phyloP scores from a whole-genome alignment of 768 basidiomycete species.

The Dioszegia hungarica region DNA sequence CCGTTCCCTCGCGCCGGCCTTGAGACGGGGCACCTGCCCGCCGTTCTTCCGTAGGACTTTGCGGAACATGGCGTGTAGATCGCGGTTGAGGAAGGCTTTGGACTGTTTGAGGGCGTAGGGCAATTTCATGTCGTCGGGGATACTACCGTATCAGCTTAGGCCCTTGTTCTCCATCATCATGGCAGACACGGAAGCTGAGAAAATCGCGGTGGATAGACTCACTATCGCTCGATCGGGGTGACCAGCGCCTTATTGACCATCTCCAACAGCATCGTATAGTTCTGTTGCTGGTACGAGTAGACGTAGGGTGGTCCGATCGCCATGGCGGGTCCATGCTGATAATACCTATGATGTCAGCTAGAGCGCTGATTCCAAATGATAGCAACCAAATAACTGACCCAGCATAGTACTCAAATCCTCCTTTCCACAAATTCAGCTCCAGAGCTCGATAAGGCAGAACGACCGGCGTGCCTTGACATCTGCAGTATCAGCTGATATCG shows the following conservation, averaged over 20 bases:
- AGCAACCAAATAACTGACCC: slow-evolving; percentile 33
- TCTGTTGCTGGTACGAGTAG: slow-evolving; percentile 34
- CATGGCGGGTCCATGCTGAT: slow-evolving; percentile 46
- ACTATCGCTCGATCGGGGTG: slow-evolving; percentile 42
- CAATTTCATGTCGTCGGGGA: slow-evolving; percentile 41
- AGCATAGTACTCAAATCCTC: slow-evolving; percentile 36
- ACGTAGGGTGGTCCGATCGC: slow-evolving; percentile 44
- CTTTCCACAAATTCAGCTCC: slow-evolving; percentile 10
- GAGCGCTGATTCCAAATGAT: not conserved
- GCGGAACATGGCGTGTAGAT: slow-evolving; percentile 26
- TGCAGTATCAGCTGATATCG: slow-evolving; percentile 3
- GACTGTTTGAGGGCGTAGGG: slow-evolving; percentile 17
- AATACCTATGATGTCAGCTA: slow-evolving; percentile 1
- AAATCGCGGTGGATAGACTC: slow-evolving; percentile 12
- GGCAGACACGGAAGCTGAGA: too few species aligned
- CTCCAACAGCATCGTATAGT: slow-evolving; percentile 31
- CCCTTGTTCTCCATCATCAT: not conserved
- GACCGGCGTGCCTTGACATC: slow-evolving; percentile 46
- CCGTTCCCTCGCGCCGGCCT: slow-evolving; percentile 21
- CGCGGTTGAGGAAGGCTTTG: slow-evolving; percentile 21
- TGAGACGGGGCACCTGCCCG: slow-evolving; percentile 22
- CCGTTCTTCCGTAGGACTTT: slow-evolving; percentile 11
- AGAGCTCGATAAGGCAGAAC: slow-evolving; percentile 36
- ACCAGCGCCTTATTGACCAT: slow-evolving; percentile 28
- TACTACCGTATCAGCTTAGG: slow-evolving; percentile 15